A percentile compares a stretch with the other conserved stretches of the same genome.
Conservation (phyloP, 495 filamentous ascomycete species). For the Aspergillus heteromorphus region DNA sequence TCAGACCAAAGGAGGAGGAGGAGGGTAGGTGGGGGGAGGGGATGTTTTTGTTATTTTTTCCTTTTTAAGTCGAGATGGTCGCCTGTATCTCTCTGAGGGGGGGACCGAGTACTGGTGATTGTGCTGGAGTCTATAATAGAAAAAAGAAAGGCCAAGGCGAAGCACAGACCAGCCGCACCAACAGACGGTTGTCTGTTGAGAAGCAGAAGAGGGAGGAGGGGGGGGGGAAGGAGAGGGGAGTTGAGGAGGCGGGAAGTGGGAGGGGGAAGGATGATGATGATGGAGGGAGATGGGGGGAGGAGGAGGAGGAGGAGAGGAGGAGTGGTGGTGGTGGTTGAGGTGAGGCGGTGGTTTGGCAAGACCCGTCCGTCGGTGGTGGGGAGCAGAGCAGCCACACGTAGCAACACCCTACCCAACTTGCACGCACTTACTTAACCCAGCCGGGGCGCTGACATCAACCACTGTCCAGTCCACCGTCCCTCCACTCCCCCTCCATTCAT, state of each 20-base stretch:
- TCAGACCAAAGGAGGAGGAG: conserved; percentile 10
- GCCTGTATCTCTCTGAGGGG: not conserved
- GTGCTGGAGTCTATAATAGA: not conserved
- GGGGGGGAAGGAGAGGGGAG: conserved; percentile 3
- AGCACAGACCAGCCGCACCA: conserved; percentile 11
- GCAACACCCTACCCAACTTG: conserved; percentile 1
- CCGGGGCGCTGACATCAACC: conserved; percentile 25
- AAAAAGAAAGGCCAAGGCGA: conserved; percentile 4
- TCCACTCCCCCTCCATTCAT: too few relatives aligned
- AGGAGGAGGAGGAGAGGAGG: conserved; percentile 10
- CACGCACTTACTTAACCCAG: not conserved
- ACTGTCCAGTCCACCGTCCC: too few relatives aligned
- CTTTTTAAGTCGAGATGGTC: not conserved
- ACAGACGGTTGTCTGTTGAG: not conserved
- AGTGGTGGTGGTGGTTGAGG: conserved; percentile 19
- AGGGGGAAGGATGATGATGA: conserved; percentile 9
- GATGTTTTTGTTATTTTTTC: conserved; percentile 1
- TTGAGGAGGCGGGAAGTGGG: conserved; percentile 5
- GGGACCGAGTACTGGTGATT: not conserved
- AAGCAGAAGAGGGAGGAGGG: conserved; percentile 5
- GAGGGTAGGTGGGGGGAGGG: conserved; percentile 11
- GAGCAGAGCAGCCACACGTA: conserved; percentile 16
- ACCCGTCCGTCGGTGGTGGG: conserved; percentile 13
- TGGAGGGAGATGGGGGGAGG: conserved; percentile 1
- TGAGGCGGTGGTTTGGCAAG: conserved; percentile 21